Percentiles rank a stretch among this genome's conserved stretches.
phyloP scores from a whole-genome alignment of 2,329 filamentous ascomycete species.

The Claviceps sp. region DNA sequence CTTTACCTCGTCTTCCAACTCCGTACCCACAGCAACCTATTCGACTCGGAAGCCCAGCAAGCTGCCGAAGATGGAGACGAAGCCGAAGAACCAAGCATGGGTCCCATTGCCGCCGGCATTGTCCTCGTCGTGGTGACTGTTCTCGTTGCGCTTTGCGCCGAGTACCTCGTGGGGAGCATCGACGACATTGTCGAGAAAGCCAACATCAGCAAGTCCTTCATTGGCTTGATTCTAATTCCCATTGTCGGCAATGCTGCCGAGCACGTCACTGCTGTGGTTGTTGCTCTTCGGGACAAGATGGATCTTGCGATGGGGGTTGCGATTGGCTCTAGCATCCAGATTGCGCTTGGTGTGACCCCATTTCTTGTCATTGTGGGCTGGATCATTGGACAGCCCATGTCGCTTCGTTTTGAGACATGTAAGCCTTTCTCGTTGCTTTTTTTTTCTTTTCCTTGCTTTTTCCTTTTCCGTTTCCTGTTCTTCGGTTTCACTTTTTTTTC shows the following conservation, averaged over 20 bases:
- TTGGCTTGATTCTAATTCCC: slow-evolving; percentile 65
- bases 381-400: slow-evolving; percentile 61
- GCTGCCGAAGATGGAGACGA: slow-evolving; percentile 32
- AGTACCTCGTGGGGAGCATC: slow-evolving; percentile 66
- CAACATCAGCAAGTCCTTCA: slow-evolving; percentile 67
- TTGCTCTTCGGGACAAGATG: slow-evolving; percentile 67
- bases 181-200: slow-evolving; percentile 56
- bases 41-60: slow-evolving; percentile 39
- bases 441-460: neutral
- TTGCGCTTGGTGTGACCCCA: slow-evolving; percentile 68
- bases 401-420: slow-evolving; percentile 60
- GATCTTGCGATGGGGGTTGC: slow-evolving; percentile 64
- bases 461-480: neutral
- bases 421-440: slow-evolving; percentile 7
- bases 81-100: slow-evolving; percentile 38
- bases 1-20: slow-evolving; percentile 71
- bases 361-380: slow-evolving; percentile 70
- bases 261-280: slow-evolving; percentile 69
- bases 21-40: slow-evolving; percentile 58
- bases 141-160: slow-evolving; percentile 59
- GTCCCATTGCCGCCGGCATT: slow-evolving; percentile 47
- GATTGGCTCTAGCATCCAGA: slow-evolving; percentile 71
- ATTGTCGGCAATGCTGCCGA: slow-evolving; percentile 73
- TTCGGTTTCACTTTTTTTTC: too few species aligned
- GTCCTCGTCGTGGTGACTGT: slow-evolving; percentile 59